These are phyloP conservation scores for Pestalotiopsis sp. DNA, from an alignment of 2,329 filamentous ascomycete species.

Conservation along the genomic window DNA sequence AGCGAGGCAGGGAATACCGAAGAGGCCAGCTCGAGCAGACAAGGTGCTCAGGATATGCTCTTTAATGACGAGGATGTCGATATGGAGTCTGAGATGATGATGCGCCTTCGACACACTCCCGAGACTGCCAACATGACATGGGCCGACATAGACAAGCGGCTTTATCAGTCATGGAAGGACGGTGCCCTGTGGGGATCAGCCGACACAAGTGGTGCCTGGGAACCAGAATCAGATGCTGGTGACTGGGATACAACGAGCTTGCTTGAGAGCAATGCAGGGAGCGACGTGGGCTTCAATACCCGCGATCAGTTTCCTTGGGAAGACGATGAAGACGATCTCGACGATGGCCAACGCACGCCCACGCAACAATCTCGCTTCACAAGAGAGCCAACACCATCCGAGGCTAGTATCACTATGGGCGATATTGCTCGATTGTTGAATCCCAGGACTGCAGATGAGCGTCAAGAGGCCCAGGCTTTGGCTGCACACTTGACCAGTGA, in stretches of 20 bases:
- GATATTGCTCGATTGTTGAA: slow-evolving; percentile 81
- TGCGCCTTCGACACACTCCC: slow-evolving; percentile 47
- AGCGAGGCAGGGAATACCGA: slow-evolving; percentile 18
- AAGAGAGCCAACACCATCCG: slow-evolving; percentile 58
- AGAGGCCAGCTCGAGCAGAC: slow-evolving; percentile 23
- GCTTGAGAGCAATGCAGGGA: slow-evolving; percentile 46
- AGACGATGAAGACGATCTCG: slow-evolving; percentile 43
- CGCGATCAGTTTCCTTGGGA: slow-evolving; percentile 49
- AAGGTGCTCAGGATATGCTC: slow-evolving; percentile 44
- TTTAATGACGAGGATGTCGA: slow-evolving; percentile 68
- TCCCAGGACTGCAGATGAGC: slow-evolving; percentile 74
- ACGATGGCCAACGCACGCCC: slow-evolving; percentile 66
- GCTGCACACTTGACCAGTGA: slow-evolving; percentile 75
- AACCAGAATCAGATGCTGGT: slow-evolving; percentile 52
- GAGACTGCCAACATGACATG: slow-evolving; percentile 51
- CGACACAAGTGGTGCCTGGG: slow-evolving; percentile 80
- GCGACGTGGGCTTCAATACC: slow-evolving; percentile 43
- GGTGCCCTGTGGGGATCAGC: slow-evolving; percentile 84
- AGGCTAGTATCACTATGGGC: slow-evolving; percentile 62
- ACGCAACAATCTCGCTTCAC: slow-evolving; percentile 63
- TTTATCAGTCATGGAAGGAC: slow-evolving; percentile 83
- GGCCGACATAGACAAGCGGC: slow-evolving; percentile 66
- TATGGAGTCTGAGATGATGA: slow-evolving; percentile 77
- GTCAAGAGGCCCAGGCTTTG: slow-evolving; percentile 77
- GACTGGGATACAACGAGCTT: slow-evolving; percentile 79